Conservation (phyloP, 352 stramenopile genomes). For the Phytophthora rubi region DNA sequence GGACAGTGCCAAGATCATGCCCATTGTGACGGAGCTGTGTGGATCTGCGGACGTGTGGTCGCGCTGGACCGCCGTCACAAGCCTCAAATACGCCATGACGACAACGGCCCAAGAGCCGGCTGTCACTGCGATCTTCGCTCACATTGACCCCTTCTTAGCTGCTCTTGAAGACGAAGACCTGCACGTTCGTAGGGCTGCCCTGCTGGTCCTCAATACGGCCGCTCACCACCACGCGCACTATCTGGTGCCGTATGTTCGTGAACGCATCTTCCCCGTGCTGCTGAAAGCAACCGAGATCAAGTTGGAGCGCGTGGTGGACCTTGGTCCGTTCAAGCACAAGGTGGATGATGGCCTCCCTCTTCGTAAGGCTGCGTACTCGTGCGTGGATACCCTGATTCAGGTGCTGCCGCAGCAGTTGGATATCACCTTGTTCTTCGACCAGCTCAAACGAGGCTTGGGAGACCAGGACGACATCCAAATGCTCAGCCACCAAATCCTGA, state of each 20-base stretch:
- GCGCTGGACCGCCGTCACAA: constrained; percentile 93
- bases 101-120: constrained; percentile 40
- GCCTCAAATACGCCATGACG: constrained; percentile 91
- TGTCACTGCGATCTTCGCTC: constrained; percentile 56
- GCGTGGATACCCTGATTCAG: constrained; percentile 96
- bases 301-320: constrained; percentile 96
- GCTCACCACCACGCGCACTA: constrained; percentile 94
- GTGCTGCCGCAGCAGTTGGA: constrained; percentile 93
- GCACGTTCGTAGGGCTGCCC: constrained; percentile 92
- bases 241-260: constrained; percentile 77
- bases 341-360: constrained; percentile 91
- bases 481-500: constrained; percentile 96
- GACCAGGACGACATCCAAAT: constrained; percentile 98
- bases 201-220: constrained; percentile 96
- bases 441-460: constrained; percentile 91
- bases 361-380: constrained; percentile 93
- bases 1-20: constrained; percentile 88
- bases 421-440: constrained; percentile 92
- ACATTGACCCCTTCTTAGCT: constrained; percentile 92
- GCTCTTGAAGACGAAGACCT: constrained; percentile 96
- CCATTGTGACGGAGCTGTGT: constrained; percentile 88
- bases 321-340: constrained; percentile 99
- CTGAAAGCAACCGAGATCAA: constrained; percentile 93
- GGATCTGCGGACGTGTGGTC: constrained; percentile 56
- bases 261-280: constrained; percentile 91